Conservation (phyloP, 176 grass and related monocot genomes). For the maize (Zea mays) region DNA sequence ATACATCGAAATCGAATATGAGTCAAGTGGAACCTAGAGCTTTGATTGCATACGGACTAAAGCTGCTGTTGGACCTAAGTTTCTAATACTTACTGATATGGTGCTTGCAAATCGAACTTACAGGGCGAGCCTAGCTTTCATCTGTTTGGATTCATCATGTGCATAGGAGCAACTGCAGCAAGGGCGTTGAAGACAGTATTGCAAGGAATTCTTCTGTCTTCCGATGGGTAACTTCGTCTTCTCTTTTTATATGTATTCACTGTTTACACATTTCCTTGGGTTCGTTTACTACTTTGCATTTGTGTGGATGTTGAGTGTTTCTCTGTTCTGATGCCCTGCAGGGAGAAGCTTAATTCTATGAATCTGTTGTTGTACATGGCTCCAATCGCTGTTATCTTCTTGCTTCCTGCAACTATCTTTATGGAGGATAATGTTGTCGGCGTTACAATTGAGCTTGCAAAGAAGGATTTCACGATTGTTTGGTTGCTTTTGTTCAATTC, state of each 20-base stretch:
- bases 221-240: conserved; percentile 38
- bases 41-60: neutral
- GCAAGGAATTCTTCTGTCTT: conserved; percentile 63
- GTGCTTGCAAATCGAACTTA: neutral
- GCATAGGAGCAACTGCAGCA: conserved; percentile 63
- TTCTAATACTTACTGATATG: conserved; percentile 25
- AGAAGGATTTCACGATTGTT: conserved; percentile 57
- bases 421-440: conserved; percentile 65
- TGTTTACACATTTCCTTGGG: neutral
- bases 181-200: conserved; percentile 63
- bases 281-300: neutral
- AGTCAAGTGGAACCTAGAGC: neutral
- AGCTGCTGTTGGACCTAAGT: neutral
- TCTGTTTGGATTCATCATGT: conserved; percentile 73
- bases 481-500: conserved; percentile 64
- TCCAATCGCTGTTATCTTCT: conserved; percentile 54
- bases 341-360: conserved; percentile 73
- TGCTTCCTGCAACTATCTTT: conserved; percentile 57
- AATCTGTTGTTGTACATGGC: conserved; percentile 70
- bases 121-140: conserved; percentile 67
- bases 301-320: neutral
- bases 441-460: conserved; percentile 42
- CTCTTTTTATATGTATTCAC: too few species aligned
- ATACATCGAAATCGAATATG: too few species aligned
- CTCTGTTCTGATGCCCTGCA: neutral